Conservation (phyloP, 2,329 filamentous ascomycete genomes). For the Fusarium gaditjirri region DNA sequence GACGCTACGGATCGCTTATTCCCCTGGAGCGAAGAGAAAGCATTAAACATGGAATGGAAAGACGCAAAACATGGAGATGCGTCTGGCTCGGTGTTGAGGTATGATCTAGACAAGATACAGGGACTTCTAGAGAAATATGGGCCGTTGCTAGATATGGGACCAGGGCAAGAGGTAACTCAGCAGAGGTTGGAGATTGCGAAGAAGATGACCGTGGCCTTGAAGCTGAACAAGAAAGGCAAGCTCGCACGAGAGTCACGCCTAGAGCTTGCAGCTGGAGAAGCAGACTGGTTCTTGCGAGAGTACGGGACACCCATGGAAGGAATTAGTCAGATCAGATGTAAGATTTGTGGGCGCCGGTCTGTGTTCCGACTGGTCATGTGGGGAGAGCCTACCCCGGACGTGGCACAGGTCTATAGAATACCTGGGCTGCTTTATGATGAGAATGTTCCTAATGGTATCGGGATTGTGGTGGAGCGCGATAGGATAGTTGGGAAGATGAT, state of each 20-base stretch:
- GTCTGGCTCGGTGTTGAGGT: rapidly evolving
- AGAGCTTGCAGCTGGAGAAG: neutral
- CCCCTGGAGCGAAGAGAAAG: neutral
- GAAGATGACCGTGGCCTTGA: neutral
- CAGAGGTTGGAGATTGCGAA: neutral
- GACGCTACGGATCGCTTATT: neutral
- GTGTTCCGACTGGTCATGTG: neutral
- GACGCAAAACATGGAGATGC: rapidly evolving
- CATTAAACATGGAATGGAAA: neutral
- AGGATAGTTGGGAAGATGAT: neutral
- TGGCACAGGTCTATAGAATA: neutral
- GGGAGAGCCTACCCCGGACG: neutral
- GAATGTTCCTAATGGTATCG: neutral
- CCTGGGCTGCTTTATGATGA: neutral
- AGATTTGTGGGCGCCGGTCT: neutral
- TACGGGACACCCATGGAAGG: neutral
- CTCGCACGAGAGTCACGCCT: neutral
- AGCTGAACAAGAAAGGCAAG: neutral
- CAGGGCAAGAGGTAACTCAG: neutral
- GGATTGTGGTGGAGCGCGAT: neutral
- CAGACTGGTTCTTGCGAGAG: neutral
- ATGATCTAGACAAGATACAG: neutral
- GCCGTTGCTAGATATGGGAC: neutral
- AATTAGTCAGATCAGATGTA: neutral
- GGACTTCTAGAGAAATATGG: neutral